Evolutionary conservation across 1,139 yeast genomes (phyloP), one percentile per base, ranked within the genome.

Genomic region (Hyphopichia pseudoburtonii): DNA sequence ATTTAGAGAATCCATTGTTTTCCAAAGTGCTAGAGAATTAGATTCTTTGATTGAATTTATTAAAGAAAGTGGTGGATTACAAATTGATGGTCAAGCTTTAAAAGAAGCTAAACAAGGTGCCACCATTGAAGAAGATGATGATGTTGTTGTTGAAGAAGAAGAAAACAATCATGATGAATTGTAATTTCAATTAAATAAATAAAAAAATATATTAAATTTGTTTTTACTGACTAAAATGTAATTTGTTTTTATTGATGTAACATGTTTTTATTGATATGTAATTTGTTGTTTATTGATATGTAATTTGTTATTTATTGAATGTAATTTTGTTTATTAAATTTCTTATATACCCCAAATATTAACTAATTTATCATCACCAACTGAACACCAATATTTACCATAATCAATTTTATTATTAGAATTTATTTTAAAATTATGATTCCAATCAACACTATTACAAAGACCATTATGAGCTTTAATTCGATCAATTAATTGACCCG

Each of bases 361-460:
- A 2, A 83, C 82, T 19, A 66, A 56, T 12, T 77, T 75, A 57
- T 89, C 97, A 58, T 89, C 97, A 14, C 95, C 87, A 14, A 89
- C 94, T 24, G 94, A 82, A 18, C 87, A 89, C 77, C 89, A 81
- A 54, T 82, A 59, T 30, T 70, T 63, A 21, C 80, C 79, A 40
- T 56, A 68, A 46, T 71, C 76, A 16, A 27, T 11, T 3, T 17
- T 14, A 23, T 37, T 35, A 24, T 62, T 60, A 53, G 10, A 7
- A 7, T 21, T 10, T 8, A 10, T 5, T 7, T 25, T 12, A 38
- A 39, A 56, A n/a, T 43, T 27, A 40, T 62, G 33, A 74, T 82
- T 80, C 95, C 95, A 89, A 41, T 82, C 80, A 4, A 89, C 94
- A 35, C 85, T 76, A 53, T 84, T 86, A 41, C 88, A 83, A 34